These are phyloP conservation scores for Cyclocybe cylindracea DNA, from an alignment of 768 basidiomycete species.

Conservation along the genomic window DNA sequence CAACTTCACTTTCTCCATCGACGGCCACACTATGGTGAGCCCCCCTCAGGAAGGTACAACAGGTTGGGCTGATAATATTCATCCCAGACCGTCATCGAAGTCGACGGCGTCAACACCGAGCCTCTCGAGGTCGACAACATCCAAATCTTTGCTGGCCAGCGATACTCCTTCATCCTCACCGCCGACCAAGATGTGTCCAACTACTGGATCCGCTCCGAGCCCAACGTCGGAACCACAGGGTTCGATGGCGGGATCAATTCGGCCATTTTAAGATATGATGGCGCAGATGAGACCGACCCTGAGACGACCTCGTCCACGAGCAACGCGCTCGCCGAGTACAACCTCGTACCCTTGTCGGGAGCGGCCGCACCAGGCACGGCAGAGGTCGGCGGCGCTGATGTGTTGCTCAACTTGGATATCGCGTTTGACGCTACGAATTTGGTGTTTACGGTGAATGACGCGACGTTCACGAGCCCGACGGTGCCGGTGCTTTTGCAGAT, in stretches of 20 bases:
- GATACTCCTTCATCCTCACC: slow-evolving; percentile 36
- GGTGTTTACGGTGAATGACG: slow-evolving; percentile 33
- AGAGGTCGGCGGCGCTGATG: slow-evolving; percentile 40
- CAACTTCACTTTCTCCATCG: slow-evolving; percentile 44
- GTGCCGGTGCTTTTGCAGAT: slow-evolving; percentile 61
- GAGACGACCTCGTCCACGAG: slow-evolving; percentile 24
- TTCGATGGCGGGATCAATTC: slow-evolving; percentile 34
- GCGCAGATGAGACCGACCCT: slow-evolving; percentile 46
- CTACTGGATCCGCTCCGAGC: slow-evolving; percentile 49
- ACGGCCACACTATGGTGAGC: slow-evolving; percentile 38
- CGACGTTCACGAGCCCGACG: slow-evolving; percentile 34
- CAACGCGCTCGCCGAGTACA: slow-evolving; percentile 35
- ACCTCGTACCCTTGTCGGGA: slow-evolving; percentile 36
- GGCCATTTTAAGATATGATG: slow-evolving; percentile 51
- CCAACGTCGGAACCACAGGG: slow-evolving; percentile 18
- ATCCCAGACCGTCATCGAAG: slow-evolving; percentile 50
- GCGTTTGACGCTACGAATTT: slow-evolving; percentile 14
- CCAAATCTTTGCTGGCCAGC: slow-evolving; percentile 41
- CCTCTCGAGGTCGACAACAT: slow-evolving; percentile 44
- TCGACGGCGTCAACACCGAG: slow-evolving; percentile 42
- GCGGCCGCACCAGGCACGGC: slow-evolving; percentile 31
- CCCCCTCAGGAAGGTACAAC: not conserved
- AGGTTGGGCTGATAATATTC: not conserved
- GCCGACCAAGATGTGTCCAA: slow-evolving; percentile 49
- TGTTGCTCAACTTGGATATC: slow-evolving; percentile 40